Conservation (phyloP, 2,329 filamentous ascomycete genomes). For the Neofusicoccum sp. region DNA sequence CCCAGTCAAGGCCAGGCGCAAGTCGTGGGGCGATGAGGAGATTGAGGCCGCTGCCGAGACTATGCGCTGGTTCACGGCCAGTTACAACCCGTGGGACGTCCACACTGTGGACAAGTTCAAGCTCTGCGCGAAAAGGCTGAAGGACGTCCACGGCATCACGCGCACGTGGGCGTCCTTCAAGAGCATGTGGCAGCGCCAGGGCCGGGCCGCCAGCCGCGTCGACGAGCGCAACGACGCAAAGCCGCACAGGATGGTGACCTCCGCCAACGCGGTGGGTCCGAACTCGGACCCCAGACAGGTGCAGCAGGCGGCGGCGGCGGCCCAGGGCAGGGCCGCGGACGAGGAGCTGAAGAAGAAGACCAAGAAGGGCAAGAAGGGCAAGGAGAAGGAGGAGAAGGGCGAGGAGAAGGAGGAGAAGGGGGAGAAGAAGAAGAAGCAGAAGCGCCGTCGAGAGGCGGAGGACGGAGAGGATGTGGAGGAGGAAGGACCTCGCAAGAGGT, state of each 20-base stretch:
- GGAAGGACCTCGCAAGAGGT: not conserved
- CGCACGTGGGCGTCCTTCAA: too few relatives aligned
- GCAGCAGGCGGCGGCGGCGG: too few relatives aligned
- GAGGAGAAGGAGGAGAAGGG: not conserved
- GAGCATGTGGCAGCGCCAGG: too few relatives aligned
- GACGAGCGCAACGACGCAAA: too few relatives aligned
- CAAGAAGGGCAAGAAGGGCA: not conserved
- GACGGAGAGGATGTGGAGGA: conserved; percentile 1
- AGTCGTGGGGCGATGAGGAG: not conserved
- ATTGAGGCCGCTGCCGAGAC: not conserved
- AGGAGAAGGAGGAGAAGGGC: not conserved
- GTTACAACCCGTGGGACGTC: not conserved
- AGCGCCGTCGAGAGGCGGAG: not conserved
- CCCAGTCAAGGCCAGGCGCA: too few relatives aligned
- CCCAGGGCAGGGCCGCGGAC: too few relatives aligned
- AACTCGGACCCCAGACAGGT: too few relatives aligned
- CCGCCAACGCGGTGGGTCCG: too few relatives aligned
- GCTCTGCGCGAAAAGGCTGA: too few relatives aligned
- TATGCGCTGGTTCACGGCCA: not conserved
- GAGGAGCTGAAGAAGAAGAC: not conserved
- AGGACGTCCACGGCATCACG: too few relatives aligned
- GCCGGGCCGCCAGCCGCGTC: too few relatives aligned
- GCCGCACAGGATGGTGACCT: too few relatives aligned
- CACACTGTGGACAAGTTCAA: not conserved
- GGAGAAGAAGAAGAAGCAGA: not conserved